Evolutionary conservation across 2,329 filamentous ascomycete genomes (phyloP).

Genomic region (Bipolaris sorokiniana): DNA sequence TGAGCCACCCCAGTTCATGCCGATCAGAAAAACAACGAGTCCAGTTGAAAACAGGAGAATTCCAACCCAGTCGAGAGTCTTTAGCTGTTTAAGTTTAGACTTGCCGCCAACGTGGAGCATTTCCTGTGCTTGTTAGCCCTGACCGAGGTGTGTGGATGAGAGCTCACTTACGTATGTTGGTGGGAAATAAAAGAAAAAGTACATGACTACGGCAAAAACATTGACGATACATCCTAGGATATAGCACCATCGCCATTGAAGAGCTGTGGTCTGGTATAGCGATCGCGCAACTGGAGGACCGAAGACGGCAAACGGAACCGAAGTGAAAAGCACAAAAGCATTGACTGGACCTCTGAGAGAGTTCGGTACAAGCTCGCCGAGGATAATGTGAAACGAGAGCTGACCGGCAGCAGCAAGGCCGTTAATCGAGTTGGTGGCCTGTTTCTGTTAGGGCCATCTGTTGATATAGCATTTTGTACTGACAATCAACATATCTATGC

Average conservation of each 20-base stretch:
- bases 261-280: constrained; percentile 37
- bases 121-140: constrained; percentile 25
- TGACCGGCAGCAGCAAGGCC: constrained; percentile 49
- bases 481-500: constrained; percentile 41
- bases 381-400: constrained; percentile 48
- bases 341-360: constrained; percentile 43
- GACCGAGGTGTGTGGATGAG: too few species aligned
- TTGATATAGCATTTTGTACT: neutral
- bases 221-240: constrained; percentile 42
- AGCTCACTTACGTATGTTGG: constrained; percentile 37
- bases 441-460: constrained; percentile 3
- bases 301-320: constrained; percentile 40
- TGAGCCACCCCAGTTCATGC: constrained; percentile 53
- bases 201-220: constrained; percentile 31
- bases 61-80: constrained; percentile 55
- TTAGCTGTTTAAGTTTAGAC: constrained; percentile 44
- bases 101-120: constrained; percentile 45
- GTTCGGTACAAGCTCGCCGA: constrained; percentile 50
- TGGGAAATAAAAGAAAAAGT: constrained; percentile 49
- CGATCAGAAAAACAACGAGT: constrained; percentile 55
- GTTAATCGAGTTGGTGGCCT: constrained; percentile 43
- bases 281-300: constrained; percentile 40
- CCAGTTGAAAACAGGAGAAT: constrained; percentile 56
- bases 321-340: constrained; percentile 40
- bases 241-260: constrained; percentile 45